Evolutionary conservation across 768 basidiomycete genomes (phyloP).

Genomic region (Suillus brevipes): DNA sequence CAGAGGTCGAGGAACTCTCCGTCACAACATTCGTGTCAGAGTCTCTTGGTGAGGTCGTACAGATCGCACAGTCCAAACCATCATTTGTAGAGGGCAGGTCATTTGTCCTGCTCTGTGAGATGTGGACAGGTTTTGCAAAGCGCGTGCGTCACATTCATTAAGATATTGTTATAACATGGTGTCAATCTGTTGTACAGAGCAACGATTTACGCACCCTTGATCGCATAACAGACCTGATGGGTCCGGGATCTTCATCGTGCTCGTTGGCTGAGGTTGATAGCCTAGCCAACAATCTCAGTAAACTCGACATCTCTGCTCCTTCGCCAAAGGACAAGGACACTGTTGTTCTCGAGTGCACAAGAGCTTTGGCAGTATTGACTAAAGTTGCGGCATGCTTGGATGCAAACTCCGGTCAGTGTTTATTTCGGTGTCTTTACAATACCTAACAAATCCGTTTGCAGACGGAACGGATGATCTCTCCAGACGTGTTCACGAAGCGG

Average conservation of each 20-base stretch:
- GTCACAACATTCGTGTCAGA: conserved; percentile 40
- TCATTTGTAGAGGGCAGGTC: conserved; percentile 49
- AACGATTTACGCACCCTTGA: conserved; percentile 50
- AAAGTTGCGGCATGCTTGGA: conserved; percentile 43
- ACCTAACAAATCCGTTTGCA: neutral
- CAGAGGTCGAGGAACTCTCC: conserved; percentile 6
- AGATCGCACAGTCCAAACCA: conserved; percentile 38
- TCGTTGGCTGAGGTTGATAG: conserved; percentile 19
- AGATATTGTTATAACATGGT: neutral
- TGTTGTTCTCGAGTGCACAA: conserved; percentile 38
- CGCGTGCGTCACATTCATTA: conserved; percentile 41
- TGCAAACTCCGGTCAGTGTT: neutral
- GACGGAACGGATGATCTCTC: conserved; percentile 15
- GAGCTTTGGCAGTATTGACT: conserved; percentile 43
- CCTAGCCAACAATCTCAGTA: conserved; percentile 18
- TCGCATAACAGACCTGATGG: conserved; percentile 45
- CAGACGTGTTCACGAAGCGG: conserved; percentile 22
- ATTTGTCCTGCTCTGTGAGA: conserved; percentile 68
- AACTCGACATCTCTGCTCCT: conserved; percentile 12
- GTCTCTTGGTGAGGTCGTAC: conserved; percentile 46
- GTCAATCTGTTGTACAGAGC: conserved; percentile 33
- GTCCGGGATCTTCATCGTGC: conserved; percentile 1
- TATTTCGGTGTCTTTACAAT: neutral
- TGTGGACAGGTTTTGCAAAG: conserved; percentile 68
- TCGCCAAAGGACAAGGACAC: conserved; percentile 10